These are phyloP conservation scores for Gossypium rotundifolium DNA, from an alignment of 345 rosid species.

Conservation along the genomic window DNA sequence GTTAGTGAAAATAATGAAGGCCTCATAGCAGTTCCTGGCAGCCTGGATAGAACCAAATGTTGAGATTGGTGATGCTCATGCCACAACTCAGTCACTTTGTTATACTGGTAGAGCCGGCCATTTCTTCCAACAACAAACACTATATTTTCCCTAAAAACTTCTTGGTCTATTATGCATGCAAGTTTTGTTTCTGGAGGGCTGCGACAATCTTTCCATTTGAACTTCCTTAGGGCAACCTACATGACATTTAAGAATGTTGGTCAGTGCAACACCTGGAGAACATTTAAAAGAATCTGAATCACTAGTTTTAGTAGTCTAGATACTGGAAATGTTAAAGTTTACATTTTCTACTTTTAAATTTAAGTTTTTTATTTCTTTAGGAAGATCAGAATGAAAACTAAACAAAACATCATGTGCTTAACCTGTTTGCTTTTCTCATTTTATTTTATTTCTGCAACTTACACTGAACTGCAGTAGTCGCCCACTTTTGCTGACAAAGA, in stretches of 20 bases:
- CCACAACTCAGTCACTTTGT: conserved; percentile 58
- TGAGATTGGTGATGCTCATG: conserved; percentile 65
- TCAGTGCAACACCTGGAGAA: neutral
- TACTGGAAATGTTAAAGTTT: neutral
- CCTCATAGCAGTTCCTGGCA: conserved; percentile 50
- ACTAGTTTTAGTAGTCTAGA: conserved; percentile 6
- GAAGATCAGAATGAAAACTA: neutral
- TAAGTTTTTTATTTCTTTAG: neutral
- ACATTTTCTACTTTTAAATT: neutral
- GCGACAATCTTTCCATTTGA: conserved; percentile 59
- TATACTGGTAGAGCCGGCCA: conserved; percentile 51
- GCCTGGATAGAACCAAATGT: conserved; percentile 43
- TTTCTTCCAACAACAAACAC: conserved; percentile 45
- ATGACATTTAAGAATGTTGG: conserved; percentile 1
- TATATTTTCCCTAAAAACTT: conserved; percentile 47
- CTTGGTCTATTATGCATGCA: conserved; percentile 57
- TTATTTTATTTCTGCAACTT: conserved; percentile 24
- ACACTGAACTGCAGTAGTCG: conserved; percentile 56
- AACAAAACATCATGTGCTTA: neutral
- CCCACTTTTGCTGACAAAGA: conserved; percentile 59
- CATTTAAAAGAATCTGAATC: neutral
- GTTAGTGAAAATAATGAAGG: conserved; percentile 32
- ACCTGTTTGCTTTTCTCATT: neutral
- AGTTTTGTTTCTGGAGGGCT: conserved; percentile 47
- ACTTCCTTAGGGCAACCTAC: conserved; percentile 55